Evolutionary conservation across 768 basidiomycete genomes (phyloP), one percentile per base, ranked within the genome.

Genomic region (Artomyces pyxidatus): DNA sequence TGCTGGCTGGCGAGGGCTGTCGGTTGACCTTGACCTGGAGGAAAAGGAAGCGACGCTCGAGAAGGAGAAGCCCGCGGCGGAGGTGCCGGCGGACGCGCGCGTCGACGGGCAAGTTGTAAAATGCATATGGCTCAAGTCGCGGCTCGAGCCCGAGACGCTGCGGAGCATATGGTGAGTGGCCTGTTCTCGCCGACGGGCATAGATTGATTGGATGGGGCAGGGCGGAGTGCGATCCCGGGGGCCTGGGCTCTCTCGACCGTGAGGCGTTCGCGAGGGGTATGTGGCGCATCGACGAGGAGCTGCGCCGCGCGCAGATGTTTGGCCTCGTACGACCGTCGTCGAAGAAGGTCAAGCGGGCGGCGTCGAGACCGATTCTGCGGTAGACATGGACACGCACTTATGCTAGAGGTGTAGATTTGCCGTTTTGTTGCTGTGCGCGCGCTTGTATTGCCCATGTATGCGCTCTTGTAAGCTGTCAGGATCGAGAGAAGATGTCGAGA

Each of bases 211-310:
- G 12, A 9, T 23, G 23, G 5, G 35, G 41, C 49, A 88, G 85
- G 85, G 69, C 68, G 44, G 85, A 85, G 57, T 85, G 80, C 53
- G 85, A 87, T 61, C 61, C 72, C 2, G 63, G 64, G 6, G 59
- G 65, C 3, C 67, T 62, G 25, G 85, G 83, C 5, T 69, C 69
- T 14, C 68, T 88, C 6, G 74, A 78, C 51, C 66, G 76, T 2
- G 82, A 85, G 16, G 66, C 67, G 16, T 88, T 88, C 56, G 74
- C 77, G 40, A 74, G 71, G 50, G 87, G 85, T 46, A 87, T 87
- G 83, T 85, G 83, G 82, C 74, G 78, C 28, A 83, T 88, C 23
- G 86, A 88, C 59, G 84, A 85, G 60, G 85, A 86, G 52, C 74
- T 88, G 14, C 67, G 81, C 16, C 73, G 76, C 23, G 70, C 73